Base-by-base conservation (phyloP, 1,284 basidiomycete genomes). In the Ceratobasidium theobromae region DNA sequence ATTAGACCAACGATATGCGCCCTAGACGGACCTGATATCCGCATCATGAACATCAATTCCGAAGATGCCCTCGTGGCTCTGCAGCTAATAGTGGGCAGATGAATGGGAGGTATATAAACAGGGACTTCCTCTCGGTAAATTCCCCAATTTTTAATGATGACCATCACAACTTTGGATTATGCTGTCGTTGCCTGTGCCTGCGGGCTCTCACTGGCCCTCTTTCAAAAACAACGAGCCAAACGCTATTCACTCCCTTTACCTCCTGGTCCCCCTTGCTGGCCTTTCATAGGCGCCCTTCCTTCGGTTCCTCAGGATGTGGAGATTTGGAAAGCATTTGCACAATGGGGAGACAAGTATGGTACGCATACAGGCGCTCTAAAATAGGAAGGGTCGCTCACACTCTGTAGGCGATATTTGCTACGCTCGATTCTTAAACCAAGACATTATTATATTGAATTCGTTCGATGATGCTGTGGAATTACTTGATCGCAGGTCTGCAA, bases 261-360 rank as follows among this genome's bases (percentile, higher is more conserved):
- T 8, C 35, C 33, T 27, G 53, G 53, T 3, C 53, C 53, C 21
- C 53, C 53, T 16, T n/a, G n/a, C 11, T 62, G 57, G 57, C 57
- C 57, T 16, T 14, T 62, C 1, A 40, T 62, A 16, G 57, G 57
- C 4, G 21, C 21, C 12, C 16, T 62, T 4, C 30, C 32, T 9
- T 62, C 57, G 9, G 38, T 62, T 21, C 45, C 57, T 18, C 6
- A 9, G 9, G 33, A 38, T 4, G 25, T 35, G 21, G 18, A 51
- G 12, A 40, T 18, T 12, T 35, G 30, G 30, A 25, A 27, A 16
- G 12, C 21, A 0, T 62, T 62, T 23, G 30, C n/a, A 12, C 6
- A 38, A 28, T 62, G 57, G 57, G 57, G 57, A 51, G 23, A 62
- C 5, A 46, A 62, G 21, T 62, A 62, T 38, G 57, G 57, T 62